Conservation (phyloP, 148 eudicot genomes). For the Limonium bicolor region DNA sequence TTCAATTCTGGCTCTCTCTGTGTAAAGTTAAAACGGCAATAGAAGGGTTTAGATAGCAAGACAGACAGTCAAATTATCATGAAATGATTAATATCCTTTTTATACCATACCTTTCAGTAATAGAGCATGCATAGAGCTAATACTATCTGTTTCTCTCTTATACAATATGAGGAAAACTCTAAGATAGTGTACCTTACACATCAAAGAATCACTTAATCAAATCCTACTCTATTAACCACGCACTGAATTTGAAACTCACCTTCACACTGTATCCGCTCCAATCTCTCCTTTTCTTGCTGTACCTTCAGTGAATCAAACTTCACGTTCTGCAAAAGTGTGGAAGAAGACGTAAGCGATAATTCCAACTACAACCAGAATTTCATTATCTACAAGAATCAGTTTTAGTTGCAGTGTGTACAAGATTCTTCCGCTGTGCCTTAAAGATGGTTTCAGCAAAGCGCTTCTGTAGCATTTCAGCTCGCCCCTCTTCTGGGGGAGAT, state of each 20-base stretch:
- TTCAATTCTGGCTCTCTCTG: slow-evolving; percentile 58
- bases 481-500: slow-evolving; percentile 59
- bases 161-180: not conserved
- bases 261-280: slow-evolving; percentile 41
- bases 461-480: slow-evolving; percentile 62
- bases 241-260: slow-evolving; percentile 20
- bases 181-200: not conserved
- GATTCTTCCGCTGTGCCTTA: slow-evolving; percentile 14
- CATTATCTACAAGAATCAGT: not conserved
- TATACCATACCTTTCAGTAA: not conserved
- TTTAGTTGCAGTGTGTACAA: not conserved
- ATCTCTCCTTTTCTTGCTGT: slow-evolving; percentile 37
- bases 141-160: not conserved
- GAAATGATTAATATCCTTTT: not conserved
- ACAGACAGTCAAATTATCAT: not conserved
- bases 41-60: not conserved
- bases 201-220: not conserved
- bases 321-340: slow-evolving; percentile 32
- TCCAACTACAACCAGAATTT: not conserved
- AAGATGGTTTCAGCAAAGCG: slow-evolving; percentile 56
- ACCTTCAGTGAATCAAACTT: slow-evolving; percentile 18
- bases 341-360: not conserved
- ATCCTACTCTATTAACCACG: not conserved
- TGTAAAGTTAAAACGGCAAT: not conserved
- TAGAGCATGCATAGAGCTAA: not conserved